Evolutionary conservation across 176 grass and related monocot genomes (phyloP).

Genomic region (Bothriochloa decipiens): DNA sequence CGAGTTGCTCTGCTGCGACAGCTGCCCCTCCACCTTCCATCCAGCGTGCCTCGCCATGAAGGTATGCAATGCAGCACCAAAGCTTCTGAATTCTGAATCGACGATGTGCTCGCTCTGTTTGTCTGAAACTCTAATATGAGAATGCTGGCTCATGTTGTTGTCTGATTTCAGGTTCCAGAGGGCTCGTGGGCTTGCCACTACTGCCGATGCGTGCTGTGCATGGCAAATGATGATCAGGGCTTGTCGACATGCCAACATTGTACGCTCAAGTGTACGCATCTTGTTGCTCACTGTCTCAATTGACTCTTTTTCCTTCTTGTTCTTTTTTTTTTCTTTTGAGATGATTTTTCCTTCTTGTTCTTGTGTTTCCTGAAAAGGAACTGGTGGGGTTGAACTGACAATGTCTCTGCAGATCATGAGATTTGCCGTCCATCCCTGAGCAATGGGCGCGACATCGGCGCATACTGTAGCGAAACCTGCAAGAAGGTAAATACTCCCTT

Average conservation of each 20-base stretch:
- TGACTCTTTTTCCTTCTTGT: not conserved
- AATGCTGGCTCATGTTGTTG: not conserved
- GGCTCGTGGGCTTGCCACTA: constrained; percentile 78
- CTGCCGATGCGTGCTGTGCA: constrained; percentile 74
- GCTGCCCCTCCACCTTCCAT: constrained; percentile 81
- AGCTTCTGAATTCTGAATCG: not conserved
- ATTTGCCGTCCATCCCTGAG: constrained; percentile 53
- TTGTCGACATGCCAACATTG: constrained; percentile 65
- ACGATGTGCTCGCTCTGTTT: no score
- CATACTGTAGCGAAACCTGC: constrained; percentile 67
- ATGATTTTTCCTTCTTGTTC: not conserved
- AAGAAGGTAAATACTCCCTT: constrained; percentile 51
- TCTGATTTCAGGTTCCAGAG: constrained; percentile 47
- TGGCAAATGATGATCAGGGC: constrained; percentile 36
- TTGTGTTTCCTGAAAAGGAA: constrained; percentile 6
- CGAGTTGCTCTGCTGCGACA: constrained; percentile 78
- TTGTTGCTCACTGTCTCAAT: no score
- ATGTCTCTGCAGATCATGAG: constrained; percentile 62
- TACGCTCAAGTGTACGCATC: constrained; percentile 55
- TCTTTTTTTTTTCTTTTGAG: not conserved
- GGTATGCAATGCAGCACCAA: constrained; percentile 18
- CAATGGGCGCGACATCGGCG: constrained; percentile 21
- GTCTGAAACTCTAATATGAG: not conserved
- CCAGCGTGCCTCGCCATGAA: constrained; percentile 65
- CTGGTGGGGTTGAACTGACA: constrained; percentile 5